Evolutionary conservation across 805 yeast species (phyloP).

Genomic region (Limtongia smithiae): DNA sequence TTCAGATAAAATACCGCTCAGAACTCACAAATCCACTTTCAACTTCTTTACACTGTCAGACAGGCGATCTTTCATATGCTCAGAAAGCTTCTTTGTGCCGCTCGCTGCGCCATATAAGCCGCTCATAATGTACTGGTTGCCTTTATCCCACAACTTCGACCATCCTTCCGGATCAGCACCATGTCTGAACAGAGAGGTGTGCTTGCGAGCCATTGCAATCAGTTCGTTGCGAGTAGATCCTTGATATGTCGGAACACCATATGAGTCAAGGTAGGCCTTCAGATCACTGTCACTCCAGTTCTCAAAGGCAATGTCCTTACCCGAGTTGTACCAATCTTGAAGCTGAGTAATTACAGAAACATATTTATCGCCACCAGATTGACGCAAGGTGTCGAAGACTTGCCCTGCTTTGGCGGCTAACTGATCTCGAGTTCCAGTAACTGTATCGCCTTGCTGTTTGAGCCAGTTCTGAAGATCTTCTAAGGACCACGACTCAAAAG

Average conservation of each 20-base stretch:
- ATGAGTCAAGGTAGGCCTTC: constrained; percentile 51
- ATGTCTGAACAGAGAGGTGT: constrained; percentile 18
- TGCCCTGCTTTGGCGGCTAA: constrained; percentile 47
- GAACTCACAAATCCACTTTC: constrained; percentile 1
- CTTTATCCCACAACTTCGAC: constrained; percentile 12
- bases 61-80: constrained; percentile 10
- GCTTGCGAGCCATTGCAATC: constrained; percentile 26
- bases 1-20: neutral
- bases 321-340: constrained; percentile 36
- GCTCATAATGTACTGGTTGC: constrained; percentile 9
- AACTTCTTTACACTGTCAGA: constrained; percentile 6
- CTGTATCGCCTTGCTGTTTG: constrained; percentile 42
- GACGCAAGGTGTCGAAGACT: constrained; percentile 46
- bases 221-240: constrained; percentile 28
- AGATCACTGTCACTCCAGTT: constrained; percentile 55
- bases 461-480: constrained; percentile 52
- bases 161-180: constrained; percentile 22
- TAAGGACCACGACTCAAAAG: constrained; percentile 53
- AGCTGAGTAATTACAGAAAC: constrained; percentile 42
- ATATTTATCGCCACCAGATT: constrained; percentile 41
- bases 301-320: constrained; percentile 47
- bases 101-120: constrained; percentile 14
- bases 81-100: constrained; percentile 10
- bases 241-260: constrained; percentile 37
- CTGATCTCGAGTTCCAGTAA: constrained; percentile 45